phyloP scores from a whole-genome alignment of 2,329 filamentous ascomycete genomes.

The Fusarium algeriense region DNA sequence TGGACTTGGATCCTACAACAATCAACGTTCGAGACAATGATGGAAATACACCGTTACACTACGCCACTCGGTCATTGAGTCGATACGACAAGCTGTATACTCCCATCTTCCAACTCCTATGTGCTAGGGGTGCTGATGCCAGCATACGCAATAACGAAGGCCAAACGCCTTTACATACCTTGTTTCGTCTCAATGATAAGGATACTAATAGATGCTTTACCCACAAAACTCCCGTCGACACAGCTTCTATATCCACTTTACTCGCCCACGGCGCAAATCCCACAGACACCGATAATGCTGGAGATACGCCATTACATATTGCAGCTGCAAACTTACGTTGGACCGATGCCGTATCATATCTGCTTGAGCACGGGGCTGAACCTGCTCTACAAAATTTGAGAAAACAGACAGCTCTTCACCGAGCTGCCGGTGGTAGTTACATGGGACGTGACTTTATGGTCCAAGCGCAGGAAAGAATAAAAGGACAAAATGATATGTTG shows the following conservation, averaged over 20 bases:
- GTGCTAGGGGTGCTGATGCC: neutral
- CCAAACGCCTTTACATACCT: neutral
- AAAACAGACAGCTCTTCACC: neutral
- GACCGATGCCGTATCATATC: neutral
- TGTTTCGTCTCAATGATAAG: neutral
- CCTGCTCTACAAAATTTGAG: neutral
- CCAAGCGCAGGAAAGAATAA: neutral
- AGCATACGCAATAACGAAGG: neutral
- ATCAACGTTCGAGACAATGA: neutral
- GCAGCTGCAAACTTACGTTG: neutral
- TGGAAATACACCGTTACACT: neutral
- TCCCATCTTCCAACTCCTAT: rapidly evolving
- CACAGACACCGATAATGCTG: neutral
- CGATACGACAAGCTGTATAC: neutral
- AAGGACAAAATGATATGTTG: neutral
- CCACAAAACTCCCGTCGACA: neutral
- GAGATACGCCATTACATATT: neutral
- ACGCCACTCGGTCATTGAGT: neutral
- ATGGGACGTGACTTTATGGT: neutral
- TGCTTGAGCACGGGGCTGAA: neutral
- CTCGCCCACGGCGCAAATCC: neutral
- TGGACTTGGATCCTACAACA: neutral
- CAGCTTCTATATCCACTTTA: neutral
- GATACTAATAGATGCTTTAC: neutral
- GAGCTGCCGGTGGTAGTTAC: neutral